These are phyloP conservation scores for Mimosa pudica DNA, from an alignment of 306 rosid species.

Conservation along the genomic window DNA sequence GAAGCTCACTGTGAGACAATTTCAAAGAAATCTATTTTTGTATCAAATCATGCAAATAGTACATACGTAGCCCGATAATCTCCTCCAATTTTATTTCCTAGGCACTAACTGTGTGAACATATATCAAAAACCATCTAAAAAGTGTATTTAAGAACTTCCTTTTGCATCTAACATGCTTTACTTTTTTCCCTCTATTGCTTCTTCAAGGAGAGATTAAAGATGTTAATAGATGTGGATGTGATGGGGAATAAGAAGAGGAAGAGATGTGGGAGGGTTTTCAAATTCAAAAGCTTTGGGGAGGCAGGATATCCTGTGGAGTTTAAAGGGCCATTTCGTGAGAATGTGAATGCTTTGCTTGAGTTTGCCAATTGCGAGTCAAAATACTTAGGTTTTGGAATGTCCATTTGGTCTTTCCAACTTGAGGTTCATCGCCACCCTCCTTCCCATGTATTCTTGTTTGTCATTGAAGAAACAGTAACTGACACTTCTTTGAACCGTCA, in stretches of 20 bases:
- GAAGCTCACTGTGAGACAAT: constrained; percentile 40
- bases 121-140: background rate
- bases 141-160: constrained; percentile 28
- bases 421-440: constrained; percentile 80
- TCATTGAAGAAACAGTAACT: constrained; percentile 58
- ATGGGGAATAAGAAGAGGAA: constrained; percentile 69
- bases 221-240: constrained; percentile 66
- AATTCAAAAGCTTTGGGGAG: constrained; percentile 81
- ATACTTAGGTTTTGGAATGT: constrained; percentile 45
- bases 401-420: constrained; percentile 84
- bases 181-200: background rate
- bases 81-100: constrained; percentile 57
- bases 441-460: constrained; percentile 61
- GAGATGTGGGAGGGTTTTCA: constrained; percentile 74
- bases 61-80: background rate
- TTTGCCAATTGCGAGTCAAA: constrained; percentile 64
- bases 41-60: constrained; percentile 65
- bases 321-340: constrained; percentile 62
- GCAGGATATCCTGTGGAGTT: constrained; percentile 68
- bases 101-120: constrained; percentile 60
- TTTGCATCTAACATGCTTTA: background rate
- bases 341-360: constrained; percentile 66
- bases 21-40: constrained; percentile 53
- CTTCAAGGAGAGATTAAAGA: constrained; percentile 7
- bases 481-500: constrained; percentile 50